Base-by-base conservation (phyloP, 2,329 filamentous ascomycete species). In the Aspergillus unguis region DNA sequence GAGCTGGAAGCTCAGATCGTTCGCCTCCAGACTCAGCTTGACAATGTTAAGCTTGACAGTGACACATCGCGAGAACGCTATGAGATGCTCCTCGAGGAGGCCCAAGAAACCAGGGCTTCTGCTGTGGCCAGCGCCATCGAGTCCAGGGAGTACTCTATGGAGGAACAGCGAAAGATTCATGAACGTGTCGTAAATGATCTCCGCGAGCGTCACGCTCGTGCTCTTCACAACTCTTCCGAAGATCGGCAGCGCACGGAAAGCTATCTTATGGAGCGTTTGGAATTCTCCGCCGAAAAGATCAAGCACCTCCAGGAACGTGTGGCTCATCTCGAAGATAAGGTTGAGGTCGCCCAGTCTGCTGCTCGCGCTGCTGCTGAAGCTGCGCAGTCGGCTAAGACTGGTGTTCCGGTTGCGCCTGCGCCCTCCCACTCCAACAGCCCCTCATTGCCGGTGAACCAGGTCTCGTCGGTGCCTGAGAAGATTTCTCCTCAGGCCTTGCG, bases 401-500 rank as follows among this genome's bases (percentile, higher is more conserved):
- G 75, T 11, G 54, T 71, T 37, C 60, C 65, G 7, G 45, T 57
- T 17, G 62, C 71, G 17, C 65, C 58, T 17, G 62, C 71, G 17
- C 65, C 72, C 32, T 70, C 74, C 41, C 77, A 80, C 54, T 69
- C 70, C 29, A 65, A 67, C 26, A 75, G 75, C 35, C 76, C 79
- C 7, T 79, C 80, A 5, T 67, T 77, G 54, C 73, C 76, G 27
- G 71, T 73, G 41, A 69, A 60, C 28, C 65, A 71, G 56, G 66
- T 72, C 54, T 66, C 73, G 46, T 79, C 81, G 25, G 73, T 85
- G 3, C 88, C 90, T 0, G 90, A 94, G 69, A 95, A 88, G 78
- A 90, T 96, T 53, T 96, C 92, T 2, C 90, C 92, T 1, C 92
- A 97, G 72, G 94, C 94, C 5, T 82, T 99, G 31, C 87, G 94